Percentiles rank a stretch among this genome's conserved stretches.
phyloP scores from a whole-genome alignment of 1,284 basidiomycete species.

The Ustilago trichophora region DNA sequence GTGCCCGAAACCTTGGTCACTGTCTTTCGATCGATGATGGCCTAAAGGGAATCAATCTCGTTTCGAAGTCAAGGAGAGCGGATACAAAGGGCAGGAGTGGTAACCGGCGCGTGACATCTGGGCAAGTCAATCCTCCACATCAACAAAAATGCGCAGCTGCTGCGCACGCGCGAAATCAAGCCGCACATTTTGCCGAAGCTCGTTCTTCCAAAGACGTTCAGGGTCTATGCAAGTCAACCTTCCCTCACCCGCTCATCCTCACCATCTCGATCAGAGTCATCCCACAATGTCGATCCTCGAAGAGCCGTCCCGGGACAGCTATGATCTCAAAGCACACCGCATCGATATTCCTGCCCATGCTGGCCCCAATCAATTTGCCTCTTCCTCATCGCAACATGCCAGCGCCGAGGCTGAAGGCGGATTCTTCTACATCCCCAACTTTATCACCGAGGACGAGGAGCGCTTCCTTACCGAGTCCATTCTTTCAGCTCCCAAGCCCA shows the following conservation, averaged over 20 bases:
- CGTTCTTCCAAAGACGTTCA: too few relatives aligned
- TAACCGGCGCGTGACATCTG: background rate
- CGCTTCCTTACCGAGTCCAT: slow-evolving; percentile 76
- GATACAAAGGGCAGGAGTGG: background rate
- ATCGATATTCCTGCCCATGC: slow-evolving; percentile 27
- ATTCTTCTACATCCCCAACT: slow-evolving; percentile 74
- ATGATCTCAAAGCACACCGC: slow-evolving; percentile 32
- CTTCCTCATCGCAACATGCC: slow-evolving; percentile 2
- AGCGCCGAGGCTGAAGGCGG: slow-evolving; percentile 21
- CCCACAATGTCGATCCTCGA: slow-evolving; percentile 34
- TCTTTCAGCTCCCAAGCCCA: slow-evolving; percentile 77
- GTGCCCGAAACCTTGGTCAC: too few relatives aligned
- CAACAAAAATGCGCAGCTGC: background rate
- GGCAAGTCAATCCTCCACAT: slow-evolving; percentile 2
- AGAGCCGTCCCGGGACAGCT: slow-evolving; percentile 8
- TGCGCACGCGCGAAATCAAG: background rate
- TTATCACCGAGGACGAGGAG: slow-evolving; percentile 82
- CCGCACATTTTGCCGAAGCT: slow-evolving; percentile 6
- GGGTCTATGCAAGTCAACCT: background rate
- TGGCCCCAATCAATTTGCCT: slow-evolving; percentile 23
- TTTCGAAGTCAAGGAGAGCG: too few relatives aligned
- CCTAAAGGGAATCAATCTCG: too few relatives aligned
- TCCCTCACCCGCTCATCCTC: background rate
- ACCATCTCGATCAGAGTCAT: background rate
- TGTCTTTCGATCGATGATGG: too few relatives aligned